Conservation (phyloP, 2,329 filamentous ascomycete species). For the Chrysoporthe puriensis region DNA sequence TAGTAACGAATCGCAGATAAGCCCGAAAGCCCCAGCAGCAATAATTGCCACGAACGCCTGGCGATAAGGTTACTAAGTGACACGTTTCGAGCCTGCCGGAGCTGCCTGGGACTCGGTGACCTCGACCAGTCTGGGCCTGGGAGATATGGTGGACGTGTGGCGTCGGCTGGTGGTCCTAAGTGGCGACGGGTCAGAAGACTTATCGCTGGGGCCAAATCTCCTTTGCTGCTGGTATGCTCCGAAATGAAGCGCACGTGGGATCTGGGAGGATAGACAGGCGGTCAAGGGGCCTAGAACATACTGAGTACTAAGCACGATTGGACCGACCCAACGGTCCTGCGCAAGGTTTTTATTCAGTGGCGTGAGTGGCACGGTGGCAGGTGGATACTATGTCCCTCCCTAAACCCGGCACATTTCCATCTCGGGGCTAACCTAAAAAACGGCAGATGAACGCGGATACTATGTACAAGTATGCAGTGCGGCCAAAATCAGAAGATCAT, state of each 20-base stretch:
- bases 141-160: not conserved
- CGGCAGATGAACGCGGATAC: not conserved
- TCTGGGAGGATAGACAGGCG: slow-evolving; percentile 21
- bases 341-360: not conserved
- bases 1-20: not conserved
- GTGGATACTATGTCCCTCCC: not conserved
- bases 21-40: not conserved
- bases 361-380: too few species aligned
- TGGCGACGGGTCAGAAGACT: not conserved
- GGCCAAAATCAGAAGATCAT: too few species aligned
- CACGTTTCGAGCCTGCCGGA: not conserved
- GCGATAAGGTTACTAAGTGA: not conserved
- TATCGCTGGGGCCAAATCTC: not conserved
- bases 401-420: slow-evolving; percentile 1
- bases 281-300: slow-evolving; percentile 13
- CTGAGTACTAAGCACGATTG: not conserved
- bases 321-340: not conserved
- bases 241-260: slow-evolving; percentile 18
- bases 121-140: not conserved
- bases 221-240: slow-evolving; percentile 1
- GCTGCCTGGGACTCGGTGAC: not conserved
- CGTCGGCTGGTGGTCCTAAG: slow-evolving; percentile 1
- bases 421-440: not conserved
- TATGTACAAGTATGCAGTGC: not conserved
- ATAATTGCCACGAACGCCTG: not conserved